A percentile compares a stretch with the other conserved stretches of the same genome.
Conservation (phyloP, 352 stramenopile species). For the Phytophthora idaei region DNA sequence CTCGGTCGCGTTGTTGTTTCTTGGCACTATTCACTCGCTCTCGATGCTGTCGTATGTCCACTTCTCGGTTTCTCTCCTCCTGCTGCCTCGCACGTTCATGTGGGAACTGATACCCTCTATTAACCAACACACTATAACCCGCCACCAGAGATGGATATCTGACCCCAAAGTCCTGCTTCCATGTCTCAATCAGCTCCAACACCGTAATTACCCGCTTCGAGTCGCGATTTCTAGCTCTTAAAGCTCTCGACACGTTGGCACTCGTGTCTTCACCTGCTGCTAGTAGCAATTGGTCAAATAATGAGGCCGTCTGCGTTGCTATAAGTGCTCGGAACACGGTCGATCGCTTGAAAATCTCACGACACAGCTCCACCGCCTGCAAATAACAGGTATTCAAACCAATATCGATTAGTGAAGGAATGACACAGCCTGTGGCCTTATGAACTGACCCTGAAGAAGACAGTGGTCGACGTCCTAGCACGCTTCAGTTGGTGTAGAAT, state of each 20-base stretch:
- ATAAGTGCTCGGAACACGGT: constrained; percentile 55
- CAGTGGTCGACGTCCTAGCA: constrained; percentile 9
- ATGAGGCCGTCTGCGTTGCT: constrained; percentile 39
- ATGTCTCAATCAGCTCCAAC: constrained; percentile 63
- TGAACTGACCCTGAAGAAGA: constrained; percentile 32
- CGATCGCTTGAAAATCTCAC: constrained; percentile 67
- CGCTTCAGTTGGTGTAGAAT: constrained; percentile 35
- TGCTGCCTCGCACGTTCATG: constrained; percentile 27
- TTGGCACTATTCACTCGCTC: constrained; percentile 34
- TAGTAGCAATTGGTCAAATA: constrained; percentile 57
- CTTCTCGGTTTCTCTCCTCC: constrained; percentile 24
- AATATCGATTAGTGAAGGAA: background rate
- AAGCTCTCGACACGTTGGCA: constrained; percentile 32
- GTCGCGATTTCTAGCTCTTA: constrained; percentile 18
- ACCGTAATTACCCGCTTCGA: constrained; percentile 37
- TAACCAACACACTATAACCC: constrained; percentile 48
- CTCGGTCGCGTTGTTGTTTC: constrained; percentile 36
- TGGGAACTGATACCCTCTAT: constrained; percentile 65
- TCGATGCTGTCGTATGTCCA: constrained; percentile 17
- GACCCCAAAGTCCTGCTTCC: constrained; percentile 63
- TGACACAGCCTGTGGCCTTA: background rate
- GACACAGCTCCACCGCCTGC: constrained; percentile 43
- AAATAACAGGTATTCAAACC: background rate
- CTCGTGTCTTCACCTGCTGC: constrained; percentile 48
- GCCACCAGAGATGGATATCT: constrained; percentile 63